Conservation (phyloP, 768 basidiomycete genomes). For the Hygrophorus pudorinus region DNA sequence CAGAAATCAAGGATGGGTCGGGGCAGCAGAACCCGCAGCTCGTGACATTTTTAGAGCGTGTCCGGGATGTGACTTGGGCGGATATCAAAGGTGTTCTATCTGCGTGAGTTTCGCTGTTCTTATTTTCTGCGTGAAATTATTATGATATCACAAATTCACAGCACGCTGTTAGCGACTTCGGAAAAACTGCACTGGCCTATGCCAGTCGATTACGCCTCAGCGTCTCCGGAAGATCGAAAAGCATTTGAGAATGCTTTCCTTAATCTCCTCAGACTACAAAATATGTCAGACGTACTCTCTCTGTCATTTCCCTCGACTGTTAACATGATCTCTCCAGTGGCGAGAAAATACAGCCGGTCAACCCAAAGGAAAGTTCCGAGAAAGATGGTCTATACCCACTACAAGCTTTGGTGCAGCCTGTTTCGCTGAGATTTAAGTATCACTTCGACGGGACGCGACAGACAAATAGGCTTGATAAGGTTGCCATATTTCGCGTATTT, state of each 20-base stretch:
- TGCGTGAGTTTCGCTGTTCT: conserved; percentile 32
- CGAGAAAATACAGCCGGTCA: conserved; percentile 30
- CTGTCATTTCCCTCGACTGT: neutral
- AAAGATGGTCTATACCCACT: conserved; percentile 71
- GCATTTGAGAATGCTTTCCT: conserved; percentile 70
- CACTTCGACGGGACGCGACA: conserved; percentile 84
- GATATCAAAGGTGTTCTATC: conserved; percentile 61
- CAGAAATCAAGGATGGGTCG: conserved; percentile 33
- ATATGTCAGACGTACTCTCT: conserved; percentile 42
- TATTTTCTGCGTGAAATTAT: neutral
- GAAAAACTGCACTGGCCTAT: conserved; percentile 85
- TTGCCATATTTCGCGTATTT: conserved; percentile 14
- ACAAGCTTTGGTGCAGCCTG: conserved; percentile 73
- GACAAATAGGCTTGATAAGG: conserved; percentile 93
- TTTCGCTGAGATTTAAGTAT: conserved; percentile 84
- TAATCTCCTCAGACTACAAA: conserved; percentile 71
- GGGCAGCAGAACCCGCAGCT: conserved; percentile 48
- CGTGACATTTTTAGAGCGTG: conserved; percentile 45
- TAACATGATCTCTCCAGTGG: conserved; percentile 30
- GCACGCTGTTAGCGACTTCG: conserved; percentile 50
- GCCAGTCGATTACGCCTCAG: conserved; percentile 52
- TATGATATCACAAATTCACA: conserved; percentile 20
- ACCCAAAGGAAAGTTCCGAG: conserved; percentile 16
- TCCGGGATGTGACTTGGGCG: conserved; percentile 68
- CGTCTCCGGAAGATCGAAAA: conserved; percentile 38